Evolutionary conservation across 805 yeast genomes (phyloP).

Genomic region (Pichia nakasei): DNA sequence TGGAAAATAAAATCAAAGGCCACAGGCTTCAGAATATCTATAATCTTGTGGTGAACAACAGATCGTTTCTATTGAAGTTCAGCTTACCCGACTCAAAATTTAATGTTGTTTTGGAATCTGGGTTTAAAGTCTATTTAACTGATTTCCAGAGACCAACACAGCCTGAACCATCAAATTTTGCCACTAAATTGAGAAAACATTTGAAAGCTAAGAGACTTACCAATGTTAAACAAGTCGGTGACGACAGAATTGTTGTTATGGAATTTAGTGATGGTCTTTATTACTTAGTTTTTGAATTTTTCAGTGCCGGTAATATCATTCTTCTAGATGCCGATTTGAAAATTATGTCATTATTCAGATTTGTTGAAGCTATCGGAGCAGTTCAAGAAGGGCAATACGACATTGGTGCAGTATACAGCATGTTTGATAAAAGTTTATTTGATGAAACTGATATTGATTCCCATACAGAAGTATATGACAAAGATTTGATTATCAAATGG

Average conservation of each 20-base stretch:
- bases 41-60: slow-evolving; percentile 59
- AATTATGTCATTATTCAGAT: slow-evolving; percentile 67
- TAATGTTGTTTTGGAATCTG: slow-evolving; percentile 73
- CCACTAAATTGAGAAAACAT: slow-evolving; percentile 77
- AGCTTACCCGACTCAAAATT: slow-evolving; percentile 76
- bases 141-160: slow-evolving; percentile 75
- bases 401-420: slow-evolving; percentile 62
- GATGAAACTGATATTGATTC: slow-evolving; percentile 2
- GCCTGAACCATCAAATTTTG: slow-evolving; percentile 78
- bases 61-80: slow-evolving; percentile 74
- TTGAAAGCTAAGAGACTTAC: slow-evolving; percentile 73
- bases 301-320: slow-evolving; percentile 89
- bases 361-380: slow-evolving; percentile 47
- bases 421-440: slow-evolving; percentile 50
- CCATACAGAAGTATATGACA: slow-evolving; percentile 18
- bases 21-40: slow-evolving; percentile 79
- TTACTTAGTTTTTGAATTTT: slow-evolving; percentile 80
- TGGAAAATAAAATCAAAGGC: slow-evolving; percentile 46
- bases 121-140: slow-evolving; percentile 71
- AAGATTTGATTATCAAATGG: slow-evolving; percentile 33
- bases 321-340: slow-evolving; percentile 60
- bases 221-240: slow-evolving; percentile 60
- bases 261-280: slow-evolving; percentile 76
- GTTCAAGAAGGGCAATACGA: slow-evolving; percentile 60
- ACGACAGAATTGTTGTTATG: slow-evolving; percentile 76